Base-by-base conservation (phyloP, 2,329 filamentous ascomycete species). In the Ceratocystis albifundus region DNA sequence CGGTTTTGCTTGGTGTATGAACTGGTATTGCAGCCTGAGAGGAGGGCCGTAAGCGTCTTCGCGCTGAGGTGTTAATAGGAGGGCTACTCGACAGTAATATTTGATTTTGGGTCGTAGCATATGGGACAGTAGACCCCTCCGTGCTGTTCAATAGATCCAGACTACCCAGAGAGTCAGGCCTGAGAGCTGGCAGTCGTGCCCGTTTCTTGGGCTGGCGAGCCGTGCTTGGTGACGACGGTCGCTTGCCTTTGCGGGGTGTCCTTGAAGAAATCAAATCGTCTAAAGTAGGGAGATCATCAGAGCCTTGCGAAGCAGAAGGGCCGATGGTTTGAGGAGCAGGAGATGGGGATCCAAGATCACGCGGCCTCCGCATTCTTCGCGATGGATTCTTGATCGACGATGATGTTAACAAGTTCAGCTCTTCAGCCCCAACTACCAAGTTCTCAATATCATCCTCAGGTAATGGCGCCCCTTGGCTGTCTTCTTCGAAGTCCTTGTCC, bases 401-500 rank as follows among this genome's bases (percentile, higher is more conserved):
- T 3, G 63, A 64, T 7, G 65, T 62, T n/a, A 66, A 57, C 4
- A 68, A 66, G 36, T 66, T 62, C 5, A 70, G 25, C 45, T 68
- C 62, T 28, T 65, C 63, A n/a, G 55, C 61, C 4, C 68, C 66
- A 62, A 63, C 69, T 57, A 68, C 65, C 44, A 67, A 64, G 55
- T 68, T 70, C 20, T 68, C n/a, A 63, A 77, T 75, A 62, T 75
- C 77, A 22, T 77, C 76, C 30, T 76, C 74, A 22, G 73, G 69
- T 2, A 65, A 22, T 22, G 30, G 20, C 36, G 45, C n/a, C 36
- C 75, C 75, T 69, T 83, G 81, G 66, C 79, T 83, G 32, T 80
- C 78, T 2, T 82, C 78, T 64, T 80, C 75, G 62, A 82, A 83
- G 4, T 82, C 80, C 64, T 77, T 75, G 48, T 81, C 79, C 67